phyloP scores from a whole-genome alignment of 176 grass and related monocot species.

The Eleusine indica region DNA sequence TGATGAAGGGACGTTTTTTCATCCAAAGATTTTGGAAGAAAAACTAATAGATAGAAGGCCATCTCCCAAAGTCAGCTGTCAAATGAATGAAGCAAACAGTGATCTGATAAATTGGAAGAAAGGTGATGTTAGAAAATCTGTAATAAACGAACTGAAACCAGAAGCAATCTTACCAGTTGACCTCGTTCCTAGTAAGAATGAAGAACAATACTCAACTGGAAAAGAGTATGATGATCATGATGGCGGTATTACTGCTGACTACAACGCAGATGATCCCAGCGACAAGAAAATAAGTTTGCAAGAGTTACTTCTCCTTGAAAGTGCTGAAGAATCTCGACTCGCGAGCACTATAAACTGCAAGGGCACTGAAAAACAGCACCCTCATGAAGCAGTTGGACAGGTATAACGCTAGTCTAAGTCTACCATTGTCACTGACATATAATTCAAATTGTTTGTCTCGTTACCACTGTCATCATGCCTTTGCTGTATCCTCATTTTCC shows the following conservation, averaged over 20 bases:
- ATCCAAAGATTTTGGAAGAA: constrained; percentile 36
- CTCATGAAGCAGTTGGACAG: constrained; percentile 45
- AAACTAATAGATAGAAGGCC: constrained; percentile 37
- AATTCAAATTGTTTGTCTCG: neutral
- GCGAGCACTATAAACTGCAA: constrained; percentile 22
- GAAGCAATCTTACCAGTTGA: constrained; percentile 31
- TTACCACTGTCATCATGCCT: neutral
- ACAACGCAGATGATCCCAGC: constrained; percentile 12
- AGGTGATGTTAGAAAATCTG: constrained; percentile 27
- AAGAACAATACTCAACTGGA: constrained; percentile 25
- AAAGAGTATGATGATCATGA: constrained; percentile 29
- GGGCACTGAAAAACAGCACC: constrained; percentile 35
- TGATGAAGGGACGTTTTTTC: constrained; percentile 51
- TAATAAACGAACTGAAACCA: constrained; percentile 21
- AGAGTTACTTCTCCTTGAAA: constrained; percentile 59
- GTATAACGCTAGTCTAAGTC: constrained; percentile 23
- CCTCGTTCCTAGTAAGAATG: constrained; percentile 19
- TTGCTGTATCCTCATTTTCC: constrained; percentile 10
- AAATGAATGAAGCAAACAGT: constrained; percentile 32
- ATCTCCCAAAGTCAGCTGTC: constrained; percentile 24
- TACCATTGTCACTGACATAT: neutral
- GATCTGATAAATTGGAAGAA: constrained; percentile 20
- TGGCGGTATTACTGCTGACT: neutral
- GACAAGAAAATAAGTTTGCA: constrained; percentile 50
- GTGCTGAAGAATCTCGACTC: constrained; percentile 41